phyloP scores from a whole-genome alignment of 768 basidiomycete species.

The Psilocybe subaeruginosa region DNA sequence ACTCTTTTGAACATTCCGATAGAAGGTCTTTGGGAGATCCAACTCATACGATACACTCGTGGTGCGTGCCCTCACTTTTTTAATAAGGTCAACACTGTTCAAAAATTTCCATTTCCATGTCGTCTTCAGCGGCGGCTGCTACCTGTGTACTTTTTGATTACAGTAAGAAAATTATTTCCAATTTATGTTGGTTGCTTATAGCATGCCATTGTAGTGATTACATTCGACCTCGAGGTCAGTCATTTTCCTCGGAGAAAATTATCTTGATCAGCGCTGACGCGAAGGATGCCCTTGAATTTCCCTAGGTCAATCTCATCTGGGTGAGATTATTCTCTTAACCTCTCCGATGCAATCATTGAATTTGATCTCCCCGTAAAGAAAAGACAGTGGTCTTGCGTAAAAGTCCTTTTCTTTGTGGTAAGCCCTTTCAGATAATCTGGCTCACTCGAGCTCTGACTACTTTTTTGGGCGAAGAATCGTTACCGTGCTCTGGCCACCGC shows the following conservation, averaged over 20 bases:
- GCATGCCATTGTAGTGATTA: too few species aligned
- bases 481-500: not conserved
- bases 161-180: not conserved
- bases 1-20: not conserved
- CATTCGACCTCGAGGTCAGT: too few species aligned
- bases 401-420: not conserved
- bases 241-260: not conserved
- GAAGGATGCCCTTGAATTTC: too few species aligned
- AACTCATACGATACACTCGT: not conserved
- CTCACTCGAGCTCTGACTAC: not conserved
- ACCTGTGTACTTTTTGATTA: not conserved
- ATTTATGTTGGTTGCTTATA: too few species aligned
- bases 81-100: not conserved
- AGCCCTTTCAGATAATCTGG: too few species aligned
- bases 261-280: too few species aligned
- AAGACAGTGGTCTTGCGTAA: slow-evolving; percentile 1
- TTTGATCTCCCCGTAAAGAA: not conserved
- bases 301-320: slow-evolving; percentile 1
- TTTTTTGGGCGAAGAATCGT: not conserved
- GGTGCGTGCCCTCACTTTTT: not conserved
- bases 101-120: not conserved
- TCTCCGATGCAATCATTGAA: too few species aligned
- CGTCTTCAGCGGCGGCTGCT: not conserved
- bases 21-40: not conserved
- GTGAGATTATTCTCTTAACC: not conserved